A percentile compares a stretch with the other conserved stretches of the same genome.
These are phyloP conservation scores for Eucalyptus regnans DNA, from an alignment of 345 rosid species.

Conservation along the genomic window DNA sequence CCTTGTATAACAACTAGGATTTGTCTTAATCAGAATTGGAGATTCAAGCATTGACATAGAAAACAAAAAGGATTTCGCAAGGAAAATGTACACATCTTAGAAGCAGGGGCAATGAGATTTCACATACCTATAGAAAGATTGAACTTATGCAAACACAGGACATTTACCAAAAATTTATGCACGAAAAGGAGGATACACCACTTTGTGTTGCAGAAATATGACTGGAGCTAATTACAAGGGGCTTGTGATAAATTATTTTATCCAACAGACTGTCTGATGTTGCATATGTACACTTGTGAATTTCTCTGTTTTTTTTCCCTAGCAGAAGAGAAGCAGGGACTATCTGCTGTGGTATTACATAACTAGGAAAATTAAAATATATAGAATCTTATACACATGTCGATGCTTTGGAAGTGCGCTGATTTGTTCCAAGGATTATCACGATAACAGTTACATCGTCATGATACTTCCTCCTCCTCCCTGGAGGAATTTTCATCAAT, in stretches of 20 bases:
- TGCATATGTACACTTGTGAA: neutral
- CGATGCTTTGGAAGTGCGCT: conserved; percentile 85
- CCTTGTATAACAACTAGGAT: neutral
- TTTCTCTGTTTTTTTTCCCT: neutral
- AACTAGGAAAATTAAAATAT: neutral
- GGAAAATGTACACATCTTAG: neutral
- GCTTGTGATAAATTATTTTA: neutral
- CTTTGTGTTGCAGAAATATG: neutral
- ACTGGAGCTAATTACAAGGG: neutral
- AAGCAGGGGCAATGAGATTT: neutral
- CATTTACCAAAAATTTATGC: neutral
- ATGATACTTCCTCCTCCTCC: conserved; percentile 89
- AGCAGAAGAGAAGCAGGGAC: neutral
- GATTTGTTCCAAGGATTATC: conserved; percentile 70
- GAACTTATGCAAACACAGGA: neutral
- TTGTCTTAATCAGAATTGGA: neutral
- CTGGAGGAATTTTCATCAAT: conserved; percentile 84
- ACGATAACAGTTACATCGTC: conserved; percentile 91
- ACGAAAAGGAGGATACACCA: neutral
- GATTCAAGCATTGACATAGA: neutral
- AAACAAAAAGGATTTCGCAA: neutral
- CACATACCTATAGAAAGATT: neutral
- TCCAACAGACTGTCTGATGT: neutral
- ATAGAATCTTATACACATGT: conserved; percentile 24
- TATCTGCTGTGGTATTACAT: neutral